Conservation (phyloP, 2,329 filamentous ascomycete genomes). For the Colletotrichum spinosum region DNA sequence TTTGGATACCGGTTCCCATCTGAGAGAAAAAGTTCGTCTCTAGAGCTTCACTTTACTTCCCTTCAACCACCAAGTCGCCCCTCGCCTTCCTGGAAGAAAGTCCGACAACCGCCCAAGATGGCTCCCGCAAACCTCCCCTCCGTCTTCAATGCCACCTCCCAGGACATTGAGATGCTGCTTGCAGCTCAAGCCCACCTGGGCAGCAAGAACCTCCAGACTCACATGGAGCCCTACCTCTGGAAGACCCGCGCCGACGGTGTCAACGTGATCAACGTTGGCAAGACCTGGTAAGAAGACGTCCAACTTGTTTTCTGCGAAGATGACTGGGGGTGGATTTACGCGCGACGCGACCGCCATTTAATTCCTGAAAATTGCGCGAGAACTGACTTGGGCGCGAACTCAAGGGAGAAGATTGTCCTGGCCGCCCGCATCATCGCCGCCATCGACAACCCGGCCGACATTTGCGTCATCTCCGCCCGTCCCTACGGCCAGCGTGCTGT, state of each 20-base stretch:
- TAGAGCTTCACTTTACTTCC: conserved; percentile 26
- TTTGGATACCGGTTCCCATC: not conserved
- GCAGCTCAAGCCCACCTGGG: conserved; percentile 96
- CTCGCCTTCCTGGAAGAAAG: conserved; percentile 37
- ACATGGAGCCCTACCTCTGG: conserved; percentile 99
- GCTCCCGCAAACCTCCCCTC: conserved; percentile 94
- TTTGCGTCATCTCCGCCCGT: conserved; percentile 99
- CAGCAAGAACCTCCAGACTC: conserved; percentile 99
- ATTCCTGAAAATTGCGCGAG: conserved; percentile 2
- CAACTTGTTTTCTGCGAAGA: too few species aligned
- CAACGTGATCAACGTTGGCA: conserved; percentile 99
- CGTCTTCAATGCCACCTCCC: conserved; percentile 94
- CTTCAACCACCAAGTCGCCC: conserved; percentile 42
- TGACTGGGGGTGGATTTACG: not conserved
- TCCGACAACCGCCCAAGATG: conserved; percentile 72
- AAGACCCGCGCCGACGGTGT: conserved; percentile 99
- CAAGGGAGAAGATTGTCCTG: conserved; percentile 99
- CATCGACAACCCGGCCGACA: conserved; percentile 99
- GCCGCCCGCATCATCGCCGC: conserved; percentile 98
- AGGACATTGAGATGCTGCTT: conserved; percentile 99
- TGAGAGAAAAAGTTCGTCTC: too few species aligned
- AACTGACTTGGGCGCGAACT: conserved; percentile 28
- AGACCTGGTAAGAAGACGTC: conserved; percentile 89
- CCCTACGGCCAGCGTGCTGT: conserved; percentile 99
- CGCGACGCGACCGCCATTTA: not conserved